phyloP scores from a whole-genome alignment of 1,139 yeast species.

The Zygoascus meyerae region DNA sequence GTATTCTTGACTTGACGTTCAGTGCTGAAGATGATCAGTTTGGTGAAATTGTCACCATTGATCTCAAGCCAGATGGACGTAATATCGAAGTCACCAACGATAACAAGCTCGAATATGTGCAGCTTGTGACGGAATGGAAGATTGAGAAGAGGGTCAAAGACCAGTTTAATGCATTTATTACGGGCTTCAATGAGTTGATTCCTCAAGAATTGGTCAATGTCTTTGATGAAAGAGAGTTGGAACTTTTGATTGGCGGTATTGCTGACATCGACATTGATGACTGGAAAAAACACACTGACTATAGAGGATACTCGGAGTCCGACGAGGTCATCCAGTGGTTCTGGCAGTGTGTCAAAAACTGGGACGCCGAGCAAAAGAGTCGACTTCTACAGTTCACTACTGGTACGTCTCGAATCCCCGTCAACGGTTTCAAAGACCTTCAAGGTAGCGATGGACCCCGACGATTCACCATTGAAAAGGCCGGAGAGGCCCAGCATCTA shows the following conservation, averaged over 20 bases:
- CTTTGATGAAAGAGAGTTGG: slow-evolving; percentile 95
- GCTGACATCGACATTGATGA: slow-evolving; percentile 97
- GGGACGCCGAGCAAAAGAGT: slow-evolving; percentile 97
- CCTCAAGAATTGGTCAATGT: slow-evolving; percentile 96
- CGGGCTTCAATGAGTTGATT: slow-evolving; percentile 93
- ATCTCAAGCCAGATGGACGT: slow-evolving; percentile 82
- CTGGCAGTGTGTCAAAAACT: slow-evolving; percentile 88
- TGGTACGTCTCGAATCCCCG: slow-evolving; percentile 98
- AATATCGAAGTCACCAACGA: slow-evolving; percentile 89
- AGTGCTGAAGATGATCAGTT: slow-evolving; percentile 94
- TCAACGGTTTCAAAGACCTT: slow-evolving; percentile 94
- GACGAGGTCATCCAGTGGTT: slow-evolving; percentile 98
- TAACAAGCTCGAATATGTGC: slow-evolving; percentile 92
- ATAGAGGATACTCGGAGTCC: slow-evolving; percentile 92
- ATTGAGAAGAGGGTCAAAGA: slow-evolving; percentile 88
- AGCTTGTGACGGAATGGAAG: slow-evolving; percentile 93
- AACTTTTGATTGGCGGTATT: slow-evolving; percentile 93
- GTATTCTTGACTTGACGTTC: slow-evolving; percentile 78
- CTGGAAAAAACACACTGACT: slow-evolving; percentile 98
- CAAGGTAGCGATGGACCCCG: slow-evolving; percentile 99
- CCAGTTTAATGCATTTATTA: slow-evolving; percentile 92
- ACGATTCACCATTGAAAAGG: slow-evolving; percentile 95
- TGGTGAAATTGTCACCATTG: slow-evolving; percentile 88
- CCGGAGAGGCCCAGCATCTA: slow-evolving; percentile 87
- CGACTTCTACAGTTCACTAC: slow-evolving; percentile 93